These are phyloP conservation scores for Porogramme epimiltina DNA, from an alignment of 1,284 basidiomycete species.

Conservation along the genomic window DNA sequence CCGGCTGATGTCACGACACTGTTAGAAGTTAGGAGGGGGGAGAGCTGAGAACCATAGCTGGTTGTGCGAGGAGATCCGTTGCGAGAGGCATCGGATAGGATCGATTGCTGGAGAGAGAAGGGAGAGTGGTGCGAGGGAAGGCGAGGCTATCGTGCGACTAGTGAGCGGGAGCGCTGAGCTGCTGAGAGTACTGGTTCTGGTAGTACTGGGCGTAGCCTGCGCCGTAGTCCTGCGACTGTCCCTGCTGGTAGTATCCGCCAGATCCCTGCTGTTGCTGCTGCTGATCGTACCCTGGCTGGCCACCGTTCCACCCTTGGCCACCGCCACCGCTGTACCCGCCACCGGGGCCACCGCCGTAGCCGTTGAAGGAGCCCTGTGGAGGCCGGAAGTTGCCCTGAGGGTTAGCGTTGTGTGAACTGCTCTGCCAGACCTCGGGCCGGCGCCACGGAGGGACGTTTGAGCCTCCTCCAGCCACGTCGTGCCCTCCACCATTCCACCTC, in stretches of 20 bases:
- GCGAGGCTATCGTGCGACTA: slow-evolving; percentile 25
- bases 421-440: slow-evolving; percentile 81
- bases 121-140: slow-evolving; percentile 6
- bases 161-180: slow-evolving; percentile 56
- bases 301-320: slow-evolving; percentile 39
- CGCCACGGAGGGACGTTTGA: slow-evolving; percentile 86
- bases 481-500: slow-evolving; percentile 68
- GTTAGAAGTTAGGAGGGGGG: slow-evolving; percentile 11
- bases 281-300: slow-evolving; percentile 32
- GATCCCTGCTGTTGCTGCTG: slow-evolving; percentile 8
- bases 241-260: background rate
- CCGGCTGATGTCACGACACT: slow-evolving; percentile 7
- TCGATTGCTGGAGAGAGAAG: slow-evolving; percentile 13
- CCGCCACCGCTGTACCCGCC: slow-evolving; percentile 26
- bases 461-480: slow-evolving; percentile 78
- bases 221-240: slow-evolving; percentile 58
- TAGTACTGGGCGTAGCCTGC: slow-evolving; percentile 7
- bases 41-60: slow-evolving; percentile 7
- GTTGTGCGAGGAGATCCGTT: slow-evolving; percentile 11
- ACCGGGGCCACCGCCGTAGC: slow-evolving; percentile 31
- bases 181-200: slow-evolving; percentile 65
- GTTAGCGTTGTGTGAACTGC: slow-evolving; percentile 39
- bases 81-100: background rate
- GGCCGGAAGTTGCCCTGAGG: slow-evolving; percentile 45
- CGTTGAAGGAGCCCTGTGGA: slow-evolving; percentile 36